Evolutionary conservation across 371 early-diverging fungal species (phyloP).

Genomic region (Circinella minor): DNA sequence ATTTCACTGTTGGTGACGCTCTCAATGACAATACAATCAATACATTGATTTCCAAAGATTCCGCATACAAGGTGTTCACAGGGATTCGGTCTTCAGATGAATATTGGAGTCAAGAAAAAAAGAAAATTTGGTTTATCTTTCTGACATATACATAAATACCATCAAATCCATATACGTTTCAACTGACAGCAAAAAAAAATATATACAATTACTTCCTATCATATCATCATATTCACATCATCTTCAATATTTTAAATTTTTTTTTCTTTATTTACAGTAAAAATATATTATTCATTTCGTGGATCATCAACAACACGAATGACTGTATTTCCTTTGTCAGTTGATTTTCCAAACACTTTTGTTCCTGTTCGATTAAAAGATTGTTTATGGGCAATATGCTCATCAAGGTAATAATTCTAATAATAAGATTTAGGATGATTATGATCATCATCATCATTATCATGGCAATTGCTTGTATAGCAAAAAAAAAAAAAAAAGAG

Average conservation of each 20-base stretch:
- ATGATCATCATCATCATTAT: too few species aligned
- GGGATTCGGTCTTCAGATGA: constrained; percentile 7
- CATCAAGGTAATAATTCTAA: constrained; percentile 40
- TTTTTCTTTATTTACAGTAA: constrained; percentile 20
- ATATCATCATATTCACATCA: too few species aligned
- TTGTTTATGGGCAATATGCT: constrained; percentile 50
- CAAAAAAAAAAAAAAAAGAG: not conserved
- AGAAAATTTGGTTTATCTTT: constrained; percentile 1
- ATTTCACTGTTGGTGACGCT: not conserved
- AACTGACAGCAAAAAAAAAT: not conserved
- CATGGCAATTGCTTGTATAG: not conserved
- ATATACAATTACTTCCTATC: too few species aligned
- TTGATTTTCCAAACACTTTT: constrained; percentile 15
- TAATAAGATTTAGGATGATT: too few species aligned
- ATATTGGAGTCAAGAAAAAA: constrained; percentile 11
- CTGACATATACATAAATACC: too few species aligned
- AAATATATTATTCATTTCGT: constrained; percentile 36
- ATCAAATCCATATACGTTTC: not conserved
- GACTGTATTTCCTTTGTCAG: constrained; percentile 24
- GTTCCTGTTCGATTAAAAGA: constrained; percentile 34
- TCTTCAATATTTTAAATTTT: too few species aligned
- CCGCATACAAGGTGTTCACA: constrained; percentile 11
- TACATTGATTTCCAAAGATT: not conserved
- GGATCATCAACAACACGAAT: constrained; percentile 40
- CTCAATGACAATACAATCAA: not conserved